Conservation (phyloP, 768 basidiomycete genomes). For the Suillus decipiens region DNA sequence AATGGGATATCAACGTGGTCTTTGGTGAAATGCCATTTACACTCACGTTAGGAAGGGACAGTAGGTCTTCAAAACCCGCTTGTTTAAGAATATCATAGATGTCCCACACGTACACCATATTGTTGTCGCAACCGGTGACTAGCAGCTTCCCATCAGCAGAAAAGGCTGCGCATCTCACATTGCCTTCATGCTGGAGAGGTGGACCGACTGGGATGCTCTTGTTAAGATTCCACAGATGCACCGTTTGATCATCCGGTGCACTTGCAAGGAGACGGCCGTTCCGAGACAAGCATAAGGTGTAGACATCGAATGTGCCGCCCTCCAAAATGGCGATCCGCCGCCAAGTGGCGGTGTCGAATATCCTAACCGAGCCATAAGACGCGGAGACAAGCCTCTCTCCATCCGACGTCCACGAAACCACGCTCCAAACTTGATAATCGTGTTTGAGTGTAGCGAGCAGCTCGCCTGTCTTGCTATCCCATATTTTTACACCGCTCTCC, state of each 20-base stretch:
- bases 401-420: neutral
- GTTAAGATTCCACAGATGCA: neutral
- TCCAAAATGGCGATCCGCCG: neutral
- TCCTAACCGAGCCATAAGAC: neutral
- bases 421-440: neutral
- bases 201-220: neutral
- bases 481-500: neutral
- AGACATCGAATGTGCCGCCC: neutral
- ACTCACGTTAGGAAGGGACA: neutral
- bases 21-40: neutral
- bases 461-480: neutral
- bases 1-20: neutral
- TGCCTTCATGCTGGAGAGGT: neutral
- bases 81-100: neutral
- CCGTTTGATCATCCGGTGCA: neutral
- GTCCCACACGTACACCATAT: neutral
- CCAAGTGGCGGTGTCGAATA: conserved; percentile 1
- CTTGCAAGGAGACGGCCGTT: neutral
- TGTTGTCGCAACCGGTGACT: neutral
- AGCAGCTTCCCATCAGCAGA: neutral
- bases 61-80: neutral
- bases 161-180: neutral
- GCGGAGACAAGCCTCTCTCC: neutral
- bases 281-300: neutral
- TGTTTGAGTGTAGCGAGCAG: neutral